Evolutionary conservation across 345 rosid species (phyloP), one percentile per base, ranked within the genome.

Genomic region (Psidium guajava): DNA sequence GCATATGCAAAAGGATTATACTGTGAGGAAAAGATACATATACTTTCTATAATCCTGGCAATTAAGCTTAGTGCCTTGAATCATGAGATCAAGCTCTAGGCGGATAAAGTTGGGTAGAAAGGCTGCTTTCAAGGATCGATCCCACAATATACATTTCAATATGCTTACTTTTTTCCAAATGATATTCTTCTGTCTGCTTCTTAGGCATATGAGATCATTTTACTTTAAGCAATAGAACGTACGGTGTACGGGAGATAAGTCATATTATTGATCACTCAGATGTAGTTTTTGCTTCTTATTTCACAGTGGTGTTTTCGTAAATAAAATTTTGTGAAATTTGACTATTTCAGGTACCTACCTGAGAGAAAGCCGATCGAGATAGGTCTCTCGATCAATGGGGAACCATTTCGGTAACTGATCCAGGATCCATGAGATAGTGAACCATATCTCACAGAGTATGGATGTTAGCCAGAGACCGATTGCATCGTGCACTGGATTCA

Each of bases 401-500:
- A 91, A 91, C 98, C 98, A 96, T 89, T 96, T 97, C 64, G 98
- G 99, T 86, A 96, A 96, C 94, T 97, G 98, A 90, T 97, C 99
- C 64, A 97, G 95, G 83, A 97, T 93, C 99, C 96, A 97, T 8
- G 98, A 97, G 81, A 97, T 52, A 5, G 99, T 98, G 81, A 97
- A 96, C 99, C 98, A 96, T 86, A 97, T 93, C 89, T 97, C 98
- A 88, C 98, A 95, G 87, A 93, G 89, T 22, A 96, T 91, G 83
- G 99, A 94, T 75, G 95, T 95, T 73, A 96, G 90, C 99, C 99
- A 97, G 86, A 97, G 93, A 27, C 95, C 98, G 84, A 93, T 87
- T 25, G 98, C 98, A 90, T 96, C 93, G 74, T 93, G 94, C 73
- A 93, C 98, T 0, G 98, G 99, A 86, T 97, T 94, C 91, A 92